Percentiles rank a stretch among this genome's conserved stretches.
Conservation (phyloP, 2,329 filamentous ascomycete genomes). For the Microdochium paspali region DNA sequence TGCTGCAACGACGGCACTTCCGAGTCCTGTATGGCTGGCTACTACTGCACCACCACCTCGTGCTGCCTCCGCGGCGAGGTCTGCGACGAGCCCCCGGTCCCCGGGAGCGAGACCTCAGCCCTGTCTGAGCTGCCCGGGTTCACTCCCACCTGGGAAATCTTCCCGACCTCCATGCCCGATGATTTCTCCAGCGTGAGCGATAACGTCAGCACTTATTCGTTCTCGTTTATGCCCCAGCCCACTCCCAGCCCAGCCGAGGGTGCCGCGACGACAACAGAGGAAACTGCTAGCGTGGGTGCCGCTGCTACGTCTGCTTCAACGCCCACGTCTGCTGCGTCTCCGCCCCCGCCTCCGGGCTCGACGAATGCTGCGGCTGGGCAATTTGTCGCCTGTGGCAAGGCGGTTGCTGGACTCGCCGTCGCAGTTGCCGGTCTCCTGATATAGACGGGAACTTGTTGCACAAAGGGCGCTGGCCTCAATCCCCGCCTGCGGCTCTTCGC, state of each 20-base stretch:
- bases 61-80: constrained; percentile 18
- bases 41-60: constrained; percentile 2
- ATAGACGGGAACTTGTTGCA: neutral
- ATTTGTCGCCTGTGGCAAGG: neutral
- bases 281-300: neutral
- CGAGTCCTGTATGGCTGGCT: neutral
- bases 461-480: too few species aligned
- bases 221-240: neutral
- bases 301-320: neutral
- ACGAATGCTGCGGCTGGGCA: neutral
- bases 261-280: too few species aligned
- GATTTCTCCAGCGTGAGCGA: too few species aligned
- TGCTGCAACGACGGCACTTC: neutral
- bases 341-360: neutral
- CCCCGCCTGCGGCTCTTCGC: too few species aligned
- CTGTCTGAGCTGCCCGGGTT: too few species aligned
- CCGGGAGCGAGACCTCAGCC: constrained; percentile 6
- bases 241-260: neutral
- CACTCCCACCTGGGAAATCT: neutral
- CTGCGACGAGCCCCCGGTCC: constrained; percentile 15
- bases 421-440: neutral
- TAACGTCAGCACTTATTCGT: neutral
- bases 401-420: neutral
- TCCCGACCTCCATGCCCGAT: neutral
- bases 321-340: neutral